A percentile compares a stretch with the other conserved stretches of the same genome.
phyloP scores from a whole-genome alignment of 2,329 filamentous ascomycete species.

The Monilinia polystroma region DNA sequence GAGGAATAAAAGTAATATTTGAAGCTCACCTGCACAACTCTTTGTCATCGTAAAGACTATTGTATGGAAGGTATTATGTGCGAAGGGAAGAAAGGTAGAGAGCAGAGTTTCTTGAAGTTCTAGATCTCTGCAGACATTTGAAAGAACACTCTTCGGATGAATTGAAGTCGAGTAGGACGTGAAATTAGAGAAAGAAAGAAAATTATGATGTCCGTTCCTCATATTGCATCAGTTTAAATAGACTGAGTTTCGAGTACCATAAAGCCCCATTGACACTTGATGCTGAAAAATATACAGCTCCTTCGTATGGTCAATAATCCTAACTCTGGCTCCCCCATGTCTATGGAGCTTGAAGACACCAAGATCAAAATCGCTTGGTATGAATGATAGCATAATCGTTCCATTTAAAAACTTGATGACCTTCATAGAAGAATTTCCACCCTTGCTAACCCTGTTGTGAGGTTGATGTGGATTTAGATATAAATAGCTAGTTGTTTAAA shows the following conservation, averaged over 20 bases:
- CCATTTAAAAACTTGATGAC: too few species aligned
- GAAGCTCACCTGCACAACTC: constrained; percentile 1
- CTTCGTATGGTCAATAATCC: neutral
- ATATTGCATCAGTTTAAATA: neutral
- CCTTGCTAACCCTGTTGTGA: neutral
- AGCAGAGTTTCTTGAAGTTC: neutral
- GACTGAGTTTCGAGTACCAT: too few species aligned
- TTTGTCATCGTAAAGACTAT: neutral
- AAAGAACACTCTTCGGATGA: neutral
- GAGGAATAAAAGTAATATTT: neutral
- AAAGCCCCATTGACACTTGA: neutral
- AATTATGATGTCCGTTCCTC: too few species aligned
- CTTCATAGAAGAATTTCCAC: neutral
- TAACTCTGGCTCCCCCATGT: neutral
- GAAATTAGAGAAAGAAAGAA: neutral
- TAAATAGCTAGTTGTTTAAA: neutral
- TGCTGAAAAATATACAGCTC: too few species aligned
- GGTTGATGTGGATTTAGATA: neutral
- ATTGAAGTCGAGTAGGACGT: neutral
- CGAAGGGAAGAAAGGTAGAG: neutral
- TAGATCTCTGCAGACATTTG: neutral
- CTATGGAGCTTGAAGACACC: neutral
- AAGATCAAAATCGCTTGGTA: too few species aligned
- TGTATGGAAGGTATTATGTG: neutral
- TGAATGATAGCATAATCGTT: neutral